A percentile compares a stretch with the other conserved stretches of the same genome.
phyloP scores from a whole-genome alignment of 2,329 filamentous ascomycete species.

The Exophiala mesophila region DNA sequence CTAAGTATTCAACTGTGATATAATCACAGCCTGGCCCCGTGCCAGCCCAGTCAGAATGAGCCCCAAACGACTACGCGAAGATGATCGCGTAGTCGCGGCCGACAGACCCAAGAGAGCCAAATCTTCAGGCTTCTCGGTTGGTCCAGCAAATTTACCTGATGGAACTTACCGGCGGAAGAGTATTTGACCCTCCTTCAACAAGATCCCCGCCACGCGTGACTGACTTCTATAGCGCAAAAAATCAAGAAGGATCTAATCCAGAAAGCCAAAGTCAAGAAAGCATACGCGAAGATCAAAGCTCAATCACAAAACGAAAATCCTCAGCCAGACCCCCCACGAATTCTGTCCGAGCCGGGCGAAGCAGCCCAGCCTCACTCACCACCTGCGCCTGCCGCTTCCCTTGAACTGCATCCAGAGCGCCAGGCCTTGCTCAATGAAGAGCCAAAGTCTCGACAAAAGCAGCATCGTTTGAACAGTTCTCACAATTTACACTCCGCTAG shows the following conservation, averaged over 20 bases:
- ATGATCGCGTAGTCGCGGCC: slow-evolving; percentile 28
- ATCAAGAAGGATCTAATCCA: slow-evolving; percentile 86
- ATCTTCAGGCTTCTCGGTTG: slow-evolving; percentile 74
- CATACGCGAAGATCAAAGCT: slow-evolving; percentile 81
- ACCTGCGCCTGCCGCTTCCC: slow-evolving; percentile 32
- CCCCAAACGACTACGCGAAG: slow-evolving; percentile 54
- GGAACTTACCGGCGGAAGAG: slow-evolving; percentile 80
- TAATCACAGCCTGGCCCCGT: too few relatives aligned
- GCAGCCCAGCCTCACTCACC: slow-evolving; percentile 8
- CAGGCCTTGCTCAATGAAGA: slow-evolving; percentile 53
- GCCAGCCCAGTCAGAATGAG: slow-evolving; percentile 44
- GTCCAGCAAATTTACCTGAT: slow-evolving; percentile 85
- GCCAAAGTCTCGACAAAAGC: slow-evolving; percentile 26
- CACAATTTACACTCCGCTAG: too few relatives aligned
- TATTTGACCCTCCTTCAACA: slow-evolving; percentile 29
- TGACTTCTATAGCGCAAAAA: slow-evolving; percentile 60
- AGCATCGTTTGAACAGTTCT: too few relatives aligned
- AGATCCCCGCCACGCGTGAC: not conserved
- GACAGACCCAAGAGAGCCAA: slow-evolving; percentile 39
- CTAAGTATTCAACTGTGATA: too few relatives aligned
- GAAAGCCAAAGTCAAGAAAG: slow-evolving; percentile 89
- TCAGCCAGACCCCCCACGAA: slow-evolving; percentile 26
- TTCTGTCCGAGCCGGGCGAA: slow-evolving; percentile 22
- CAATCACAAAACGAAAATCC: slow-evolving; percentile 43
- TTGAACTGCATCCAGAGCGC: slow-evolving; percentile 58